These are phyloP conservation scores for Ceratobasidium sp. DNA, from an alignment of 1,284 basidiomycete genomes.

Conservation along the genomic window DNA sequence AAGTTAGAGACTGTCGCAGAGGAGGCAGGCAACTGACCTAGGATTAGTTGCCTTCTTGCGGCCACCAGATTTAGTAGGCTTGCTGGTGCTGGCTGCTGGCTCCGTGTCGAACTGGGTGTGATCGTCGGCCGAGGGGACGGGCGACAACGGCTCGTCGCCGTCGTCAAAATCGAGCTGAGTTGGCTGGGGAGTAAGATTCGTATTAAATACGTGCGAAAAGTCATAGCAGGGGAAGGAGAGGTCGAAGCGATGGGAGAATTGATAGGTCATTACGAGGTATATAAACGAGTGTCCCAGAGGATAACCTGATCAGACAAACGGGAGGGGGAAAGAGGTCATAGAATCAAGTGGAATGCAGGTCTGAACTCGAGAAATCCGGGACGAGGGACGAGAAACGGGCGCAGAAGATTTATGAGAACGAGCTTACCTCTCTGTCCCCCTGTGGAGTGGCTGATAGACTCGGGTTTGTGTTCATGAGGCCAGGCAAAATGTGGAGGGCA, in stretches of 20 bases:
- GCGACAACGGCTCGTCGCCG: slow-evolving; percentile 31
- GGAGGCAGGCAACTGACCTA: slow-evolving; percentile 27
- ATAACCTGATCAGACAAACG: slow-evolving; percentile 37
- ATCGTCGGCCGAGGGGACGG: slow-evolving; percentile 33
- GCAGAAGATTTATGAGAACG: slow-evolving; percentile 14
- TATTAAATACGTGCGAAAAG: neutral
- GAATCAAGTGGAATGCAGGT: slow-evolving; percentile 40
- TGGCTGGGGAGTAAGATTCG: neutral
- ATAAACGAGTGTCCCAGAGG: slow-evolving; percentile 39
- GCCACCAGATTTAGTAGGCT: slow-evolving; percentile 40
- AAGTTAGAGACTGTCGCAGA: neutral
- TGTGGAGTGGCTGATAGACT: slow-evolving; percentile 27
- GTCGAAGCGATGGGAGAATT: slow-evolving; percentile 9
- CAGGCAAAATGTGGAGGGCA: slow-evolving; percentile 20
- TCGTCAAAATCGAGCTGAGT: slow-evolving; percentile 39
- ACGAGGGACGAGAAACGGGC: neutral
- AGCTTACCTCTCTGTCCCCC: slow-evolving; percentile 24
- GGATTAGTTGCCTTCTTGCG: slow-evolving; percentile 46
- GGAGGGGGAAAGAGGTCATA: slow-evolving; percentile 21
- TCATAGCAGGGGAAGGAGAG: slow-evolving; percentile 24
- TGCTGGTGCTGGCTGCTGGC: neutral
- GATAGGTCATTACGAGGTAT: slow-evolving; percentile 21
- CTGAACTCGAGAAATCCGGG: slow-evolving; percentile 34
- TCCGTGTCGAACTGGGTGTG: neutral
- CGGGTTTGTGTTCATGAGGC: slow-evolving; percentile 28